These are phyloP conservation scores for Sisymbrium irio DNA, from an alignment of 345 rosid species.

Conservation along the genomic window DNA sequence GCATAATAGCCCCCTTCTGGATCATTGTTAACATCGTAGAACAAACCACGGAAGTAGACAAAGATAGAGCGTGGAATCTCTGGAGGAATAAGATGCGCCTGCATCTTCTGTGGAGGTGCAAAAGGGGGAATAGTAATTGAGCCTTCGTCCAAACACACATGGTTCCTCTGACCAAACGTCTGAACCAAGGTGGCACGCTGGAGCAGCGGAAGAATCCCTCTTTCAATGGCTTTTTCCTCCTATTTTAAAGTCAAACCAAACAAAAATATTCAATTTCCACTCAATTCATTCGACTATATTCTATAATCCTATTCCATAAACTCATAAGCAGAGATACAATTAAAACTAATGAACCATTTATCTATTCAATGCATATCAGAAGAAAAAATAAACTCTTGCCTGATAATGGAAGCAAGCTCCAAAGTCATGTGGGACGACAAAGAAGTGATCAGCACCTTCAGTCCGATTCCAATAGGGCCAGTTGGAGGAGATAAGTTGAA, in stretches of 20 bases:
- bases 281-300: background rate
- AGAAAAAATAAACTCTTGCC: slow-evolving; percentile 33
- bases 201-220: slow-evolving; percentile 84
- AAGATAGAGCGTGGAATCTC: slow-evolving; percentile 87
- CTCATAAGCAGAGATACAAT: background rate
- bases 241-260: slow-evolving; percentile 17
- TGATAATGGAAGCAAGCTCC: slow-evolving; percentile 97
- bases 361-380: too few relatives aligned
- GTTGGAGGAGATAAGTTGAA: slow-evolving; percentile 72
- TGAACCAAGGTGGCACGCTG: slow-evolving; percentile 86
- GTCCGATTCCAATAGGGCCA: slow-evolving; percentile 97
- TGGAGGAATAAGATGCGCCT: slow-evolving; percentile 68
- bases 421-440: slow-evolving; percentile 93
- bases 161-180: slow-evolving; percentile 92
- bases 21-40: slow-evolving; percentile 88
- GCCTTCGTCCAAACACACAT: slow-evolving; percentile 86
- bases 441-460: slow-evolving; percentile 95
- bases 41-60: slow-evolving; percentile 92
- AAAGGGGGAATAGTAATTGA: slow-evolving; percentile 93
- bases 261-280: background rate
- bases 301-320: background rate
- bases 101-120: slow-evolving; percentile 98
- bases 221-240: slow-evolving; percentile 92
- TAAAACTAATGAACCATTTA: too few relatives aligned
- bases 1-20: slow-evolving; percentile 99